These are phyloP conservation scores for Phytophthora sansomeana DNA, from an alignment of 352 stramenopile species.

Conservation along the genomic window DNA sequence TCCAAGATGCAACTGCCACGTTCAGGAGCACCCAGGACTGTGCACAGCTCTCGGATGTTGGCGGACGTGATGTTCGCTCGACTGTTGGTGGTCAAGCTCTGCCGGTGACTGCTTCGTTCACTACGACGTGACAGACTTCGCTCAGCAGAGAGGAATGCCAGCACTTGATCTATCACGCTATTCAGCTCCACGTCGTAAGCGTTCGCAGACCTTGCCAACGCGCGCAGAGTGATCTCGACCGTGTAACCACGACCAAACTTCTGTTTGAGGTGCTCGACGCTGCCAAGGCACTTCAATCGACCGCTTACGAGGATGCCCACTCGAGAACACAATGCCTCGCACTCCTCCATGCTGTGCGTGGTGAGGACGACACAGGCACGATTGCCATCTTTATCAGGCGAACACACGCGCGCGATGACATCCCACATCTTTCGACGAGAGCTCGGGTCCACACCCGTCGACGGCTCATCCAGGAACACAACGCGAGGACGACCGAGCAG, in stretches of 20 bases:
- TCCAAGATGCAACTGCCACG: slow-evolving; percentile 36
- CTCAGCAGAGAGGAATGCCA: slow-evolving; percentile 13
- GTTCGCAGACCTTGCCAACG: slow-evolving; percentile 30
- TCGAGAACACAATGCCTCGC: slow-evolving; percentile 73
- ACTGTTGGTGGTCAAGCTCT: slow-evolving; percentile 21
- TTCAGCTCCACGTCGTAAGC: slow-evolving; percentile 15
- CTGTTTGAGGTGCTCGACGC: slow-evolving; percentile 94
- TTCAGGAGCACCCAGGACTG: slow-evolving; percentile 33
- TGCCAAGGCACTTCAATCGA: slow-evolving; percentile 82
- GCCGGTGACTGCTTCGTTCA: slow-evolving; percentile 23
- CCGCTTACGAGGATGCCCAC: slow-evolving; percentile 79
- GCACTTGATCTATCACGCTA: slow-evolving; percentile 20
- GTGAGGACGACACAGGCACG: slow-evolving; percentile 78
- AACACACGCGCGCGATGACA: slow-evolving; percentile 84
- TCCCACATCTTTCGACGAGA: slow-evolving; percentile 94
- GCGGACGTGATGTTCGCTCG: slow-evolving; percentile 26
- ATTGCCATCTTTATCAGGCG: slow-evolving; percentile 79
- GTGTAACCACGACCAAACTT: slow-evolving; percentile 97
- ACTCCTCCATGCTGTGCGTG: slow-evolving; percentile 88
- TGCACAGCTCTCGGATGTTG: slow-evolving; percentile 47
- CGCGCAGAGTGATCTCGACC: slow-evolving; percentile 77
- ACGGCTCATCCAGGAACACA: slow-evolving; percentile 96
- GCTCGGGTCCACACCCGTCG: slow-evolving; percentile 94
- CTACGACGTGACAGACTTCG: slow-evolving; percentile 18
- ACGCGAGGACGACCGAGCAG: slow-evolving; percentile 93